These are phyloP conservation scores for Xylariales sp. DNA, from an alignment of 2,329 filamentous ascomycete species.

Conservation along the genomic window DNA sequence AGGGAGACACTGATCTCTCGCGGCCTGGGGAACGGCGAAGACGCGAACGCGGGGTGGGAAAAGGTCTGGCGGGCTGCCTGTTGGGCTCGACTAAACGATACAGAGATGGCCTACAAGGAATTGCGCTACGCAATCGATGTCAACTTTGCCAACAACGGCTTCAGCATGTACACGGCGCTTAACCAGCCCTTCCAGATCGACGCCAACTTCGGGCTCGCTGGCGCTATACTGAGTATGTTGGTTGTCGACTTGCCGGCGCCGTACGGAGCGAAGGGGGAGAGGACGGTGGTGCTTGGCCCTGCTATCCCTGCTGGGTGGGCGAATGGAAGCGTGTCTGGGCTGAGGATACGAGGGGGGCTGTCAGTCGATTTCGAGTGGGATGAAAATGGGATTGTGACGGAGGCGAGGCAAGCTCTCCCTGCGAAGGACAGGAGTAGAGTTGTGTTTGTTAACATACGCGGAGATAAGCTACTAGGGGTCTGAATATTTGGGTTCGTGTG, in stretches of 20 bases:
- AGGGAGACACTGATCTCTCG: constrained; percentile 58
- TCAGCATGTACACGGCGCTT: constrained; percentile 62
- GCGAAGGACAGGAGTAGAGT: background rate
- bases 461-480: constrained; percentile 19
- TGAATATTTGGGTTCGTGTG: background rate
- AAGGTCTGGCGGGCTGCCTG: constrained; percentile 69
- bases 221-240: constrained; percentile 63
- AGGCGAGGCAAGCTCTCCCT: constrained; percentile 14
- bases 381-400: constrained; percentile 36
- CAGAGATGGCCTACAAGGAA: constrained; percentile 60
- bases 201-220: constrained; percentile 66
- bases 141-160: constrained; percentile 63
- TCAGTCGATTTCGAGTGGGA: constrained; percentile 59
- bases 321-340: constrained; percentile 56
- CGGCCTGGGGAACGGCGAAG: constrained; percentile 54
- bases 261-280: constrained; percentile 34
- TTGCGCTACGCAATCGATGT: constrained; percentile 60
- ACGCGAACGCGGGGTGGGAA: constrained; percentile 67
- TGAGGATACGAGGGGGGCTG: constrained; percentile 58
- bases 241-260: constrained; percentile 59
- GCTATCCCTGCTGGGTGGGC: constrained; percentile 60
- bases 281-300: constrained; percentile 58
- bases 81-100: constrained; percentile 66
- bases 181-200: constrained; percentile 67
- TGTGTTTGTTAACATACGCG: constrained; percentile 26